phyloP scores from a whole-genome alignment of 2,329 filamentous ascomycete genomes.

The Knufia petricola region DNA sequence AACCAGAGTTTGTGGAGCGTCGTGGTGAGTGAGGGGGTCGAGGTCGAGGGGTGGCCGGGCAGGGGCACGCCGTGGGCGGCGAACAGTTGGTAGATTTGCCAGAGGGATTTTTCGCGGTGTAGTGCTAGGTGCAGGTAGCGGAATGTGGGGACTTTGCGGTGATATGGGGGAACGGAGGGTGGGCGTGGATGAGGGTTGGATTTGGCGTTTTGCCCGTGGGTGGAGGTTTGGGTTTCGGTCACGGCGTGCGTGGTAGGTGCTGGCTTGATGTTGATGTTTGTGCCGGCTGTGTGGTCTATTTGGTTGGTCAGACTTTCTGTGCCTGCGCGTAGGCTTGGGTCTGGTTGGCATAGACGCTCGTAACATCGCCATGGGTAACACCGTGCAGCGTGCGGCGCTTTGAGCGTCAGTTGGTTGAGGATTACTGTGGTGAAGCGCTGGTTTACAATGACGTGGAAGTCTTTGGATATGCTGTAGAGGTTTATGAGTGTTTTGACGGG shows the following conservation, averaged over 20 bases:
- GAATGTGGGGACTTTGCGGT: conserved; percentile 47
- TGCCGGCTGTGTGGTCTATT: not conserved
- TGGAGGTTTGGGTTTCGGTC: not conserved
- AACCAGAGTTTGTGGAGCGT: conserved; percentile 62
- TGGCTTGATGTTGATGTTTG: not conserved
- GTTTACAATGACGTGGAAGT: conserved; percentile 54
- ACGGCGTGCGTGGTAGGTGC: not conserved
- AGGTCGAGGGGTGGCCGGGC: conserved; percentile 37
- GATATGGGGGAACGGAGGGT: conserved; percentile 16
- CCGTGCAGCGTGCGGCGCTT: conserved; percentile 46
- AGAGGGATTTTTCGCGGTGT: conserved; percentile 46
- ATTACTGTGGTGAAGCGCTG: conserved; percentile 51
- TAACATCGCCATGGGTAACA: conserved; percentile 57
- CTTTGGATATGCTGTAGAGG: conserved; percentile 55
- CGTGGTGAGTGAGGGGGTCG: not conserved
- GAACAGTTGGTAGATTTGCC: conserved; percentile 55
- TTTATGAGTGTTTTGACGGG: conserved; percentile 48
- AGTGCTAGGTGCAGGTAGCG: conserved; percentile 60
- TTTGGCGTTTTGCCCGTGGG: no score
- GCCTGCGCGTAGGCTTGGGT: conserved; percentile 43
- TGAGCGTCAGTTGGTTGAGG: conserved; percentile 43
- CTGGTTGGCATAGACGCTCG: conserved; percentile 45
- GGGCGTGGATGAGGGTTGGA: conserved; percentile 27
- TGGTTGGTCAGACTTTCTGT: not conserved
- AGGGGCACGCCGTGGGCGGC: conserved; percentile 49